Conservation (phyloP, 2,329 filamentous ascomycete species). For the Cladosporium phlei region DNA sequence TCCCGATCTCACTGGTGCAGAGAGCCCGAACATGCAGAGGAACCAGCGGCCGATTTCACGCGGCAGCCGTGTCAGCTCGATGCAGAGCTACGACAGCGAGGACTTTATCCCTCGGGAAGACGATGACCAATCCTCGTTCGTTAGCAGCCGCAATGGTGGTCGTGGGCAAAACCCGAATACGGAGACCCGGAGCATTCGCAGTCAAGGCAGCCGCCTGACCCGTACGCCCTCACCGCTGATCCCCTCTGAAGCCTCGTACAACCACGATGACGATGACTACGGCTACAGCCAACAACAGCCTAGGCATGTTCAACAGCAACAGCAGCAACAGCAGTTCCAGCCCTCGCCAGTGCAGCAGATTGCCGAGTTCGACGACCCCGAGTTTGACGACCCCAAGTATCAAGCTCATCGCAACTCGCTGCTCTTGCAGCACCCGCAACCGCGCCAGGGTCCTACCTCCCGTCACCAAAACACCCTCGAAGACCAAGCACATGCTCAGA, state of each 20-base stretch:
- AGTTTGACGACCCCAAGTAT: constrained; percentile 66
- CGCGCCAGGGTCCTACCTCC: constrained; percentile 66
- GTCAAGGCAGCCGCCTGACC: constrained; percentile 32
- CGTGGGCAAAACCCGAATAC: constrained; percentile 7
- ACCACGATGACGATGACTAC: constrained; percentile 18
- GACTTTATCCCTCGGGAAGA: constrained; percentile 54
- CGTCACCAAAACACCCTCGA: constrained; percentile 71
- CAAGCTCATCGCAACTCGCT: constrained; percentile 75
- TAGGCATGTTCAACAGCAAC: constrained; percentile 12
- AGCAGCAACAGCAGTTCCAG: constrained; percentile 5
- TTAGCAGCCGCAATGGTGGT: constrained; percentile 22
- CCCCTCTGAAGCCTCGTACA: constrained; percentile 46
- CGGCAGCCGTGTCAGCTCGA: constrained; percentile 58
- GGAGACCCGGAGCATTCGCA: constrained; percentile 31
- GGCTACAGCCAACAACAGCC: constrained; percentile 1
- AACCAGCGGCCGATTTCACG: constrained; percentile 51
- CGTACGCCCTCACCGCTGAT: constrained; percentile 50
- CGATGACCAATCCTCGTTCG: constrained; percentile 38
- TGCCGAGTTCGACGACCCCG: constrained; percentile 20
- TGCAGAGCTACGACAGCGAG: constrained; percentile 52
- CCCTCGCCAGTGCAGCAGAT: constrained; percentile 23
- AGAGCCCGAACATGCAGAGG: constrained; percentile 24
- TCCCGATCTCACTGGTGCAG: constrained; percentile 26
- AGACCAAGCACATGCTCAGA: constrained; percentile 58
- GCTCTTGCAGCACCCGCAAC: constrained; percentile 75